Percentiles rank a stretch among this genome's conserved stretches.
Evolutionary conservation across 345 rosid species (phyloP).

Genomic region (Salix koriyanagi): DNA sequence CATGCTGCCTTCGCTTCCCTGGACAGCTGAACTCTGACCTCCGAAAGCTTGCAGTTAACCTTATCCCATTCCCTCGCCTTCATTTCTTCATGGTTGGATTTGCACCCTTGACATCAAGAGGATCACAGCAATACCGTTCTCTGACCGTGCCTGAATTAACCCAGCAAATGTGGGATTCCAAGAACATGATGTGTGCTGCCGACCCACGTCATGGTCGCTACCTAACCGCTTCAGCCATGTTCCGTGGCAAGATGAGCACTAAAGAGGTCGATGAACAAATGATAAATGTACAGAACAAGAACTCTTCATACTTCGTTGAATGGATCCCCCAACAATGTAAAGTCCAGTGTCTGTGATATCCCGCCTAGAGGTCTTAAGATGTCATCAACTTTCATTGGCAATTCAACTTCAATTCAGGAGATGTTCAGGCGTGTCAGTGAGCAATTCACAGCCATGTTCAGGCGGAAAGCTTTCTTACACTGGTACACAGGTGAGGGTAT

Average conservation of each 20-base stretch:
- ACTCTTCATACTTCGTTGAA: slow-evolving; percentile 28
- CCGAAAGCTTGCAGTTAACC: slow-evolving; percentile 25
- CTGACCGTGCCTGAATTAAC: slow-evolving; percentile 26
- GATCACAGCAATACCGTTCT: slow-evolving; percentile 26
- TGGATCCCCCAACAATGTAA: slow-evolving; percentile 24
- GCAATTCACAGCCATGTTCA: slow-evolving; percentile 26
- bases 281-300: slow-evolving; percentile 29
- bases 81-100: slow-evolving; percentile 28
- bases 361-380: slow-evolving; percentile 24
- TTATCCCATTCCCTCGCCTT: slow-evolving; percentile 26
- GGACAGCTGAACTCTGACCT: slow-evolving; percentile 29
- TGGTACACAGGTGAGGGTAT: slow-evolving; percentile 24
- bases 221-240: slow-evolving; percentile 27
- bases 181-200: slow-evolving; percentile 29
- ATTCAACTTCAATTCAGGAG: slow-evolving; percentile 24
- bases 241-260: slow-evolving; percentile 28
- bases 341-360: slow-evolving; percentile 26
- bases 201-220: slow-evolving; percentile 27
- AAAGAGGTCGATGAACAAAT: slow-evolving; percentile 27
- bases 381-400: slow-evolving; percentile 23
- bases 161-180: slow-evolving; percentile 26
- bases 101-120: slow-evolving; percentile 26
- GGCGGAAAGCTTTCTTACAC: slow-evolving; percentile 30
- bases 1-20: slow-evolving; percentile 27
- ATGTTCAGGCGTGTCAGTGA: slow-evolving; percentile 29